Evolutionary conservation across 176 grass and related monocot genomes (phyloP).

Genomic region (Phragmites australis): DNA sequence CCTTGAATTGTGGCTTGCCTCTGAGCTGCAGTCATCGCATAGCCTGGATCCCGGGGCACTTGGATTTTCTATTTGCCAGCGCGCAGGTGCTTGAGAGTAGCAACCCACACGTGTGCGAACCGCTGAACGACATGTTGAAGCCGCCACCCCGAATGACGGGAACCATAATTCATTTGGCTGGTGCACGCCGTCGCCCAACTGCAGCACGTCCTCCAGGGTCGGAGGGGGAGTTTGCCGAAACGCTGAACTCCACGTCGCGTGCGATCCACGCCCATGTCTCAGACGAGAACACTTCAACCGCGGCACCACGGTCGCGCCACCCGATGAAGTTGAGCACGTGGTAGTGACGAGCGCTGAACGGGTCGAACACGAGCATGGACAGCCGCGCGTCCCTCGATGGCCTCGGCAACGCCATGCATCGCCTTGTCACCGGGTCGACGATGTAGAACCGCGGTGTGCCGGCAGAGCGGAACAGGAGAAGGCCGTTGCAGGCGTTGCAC

Average conservation of each 20-base stretch:
- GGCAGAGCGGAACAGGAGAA: slow-evolving; percentile 40
- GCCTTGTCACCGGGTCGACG: slow-evolving; percentile 33
- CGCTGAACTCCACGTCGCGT: slow-evolving; percentile 13
- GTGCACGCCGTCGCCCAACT: too few relatives aligned
- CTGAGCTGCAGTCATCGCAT: too few relatives aligned
- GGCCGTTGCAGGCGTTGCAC: slow-evolving; percentile 50
- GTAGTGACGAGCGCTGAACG: slow-evolving; percentile 18
- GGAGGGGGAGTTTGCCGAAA: not conserved
- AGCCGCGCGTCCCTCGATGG: slow-evolving; percentile 17
- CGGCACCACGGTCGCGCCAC: slow-evolving; percentile 25
- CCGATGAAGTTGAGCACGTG: slow-evolving; percentile 42
- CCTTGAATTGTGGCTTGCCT: too few relatives aligned
- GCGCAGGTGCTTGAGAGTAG: too few relatives aligned
- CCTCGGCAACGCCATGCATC: slow-evolving; percentile 33
- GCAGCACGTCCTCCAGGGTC: too few relatives aligned
- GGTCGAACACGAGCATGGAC: slow-evolving; percentile 52
- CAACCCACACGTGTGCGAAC: too few relatives aligned
- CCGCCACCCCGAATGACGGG: too few relatives aligned
- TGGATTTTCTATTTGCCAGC: too few relatives aligned
- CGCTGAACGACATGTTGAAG: too few relatives aligned
- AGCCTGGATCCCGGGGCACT: too few relatives aligned
- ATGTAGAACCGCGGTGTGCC: slow-evolving; percentile 35
- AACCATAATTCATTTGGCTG: too few relatives aligned
- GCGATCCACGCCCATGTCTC: not conserved
- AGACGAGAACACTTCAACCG: slow-evolving; percentile 41